Evolutionary conservation across 495 filamentous ascomycete genomes (phyloP), one percentile per base, ranked within the genome.

Genomic region (Neurospora sp.): DNA sequence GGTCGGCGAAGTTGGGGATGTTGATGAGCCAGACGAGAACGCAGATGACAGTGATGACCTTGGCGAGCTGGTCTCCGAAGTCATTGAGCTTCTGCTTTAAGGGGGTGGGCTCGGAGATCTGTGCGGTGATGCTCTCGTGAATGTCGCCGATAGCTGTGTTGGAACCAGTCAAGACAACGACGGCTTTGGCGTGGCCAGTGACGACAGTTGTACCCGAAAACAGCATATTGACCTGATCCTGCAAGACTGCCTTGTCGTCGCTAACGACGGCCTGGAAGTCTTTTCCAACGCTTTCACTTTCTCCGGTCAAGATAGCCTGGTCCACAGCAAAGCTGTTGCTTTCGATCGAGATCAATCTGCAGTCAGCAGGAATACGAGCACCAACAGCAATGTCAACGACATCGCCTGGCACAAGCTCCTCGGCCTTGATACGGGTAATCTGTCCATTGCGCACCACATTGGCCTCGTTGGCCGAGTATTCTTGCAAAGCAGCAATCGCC

Each of bases 201-300:
- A 97, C 94, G 5, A 99, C 94, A 0, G 96, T 98, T 10, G 96
- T 99, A 75, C 96, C 96, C 24, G 96, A 99, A 84, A 99, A 99
- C 24, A 99, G 88, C 89, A 97, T 97, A 82, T 98, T 99, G 83
- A 91, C 84, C 84, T 98, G 95, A 80, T 99, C 96, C 83, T 99
- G 96, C 83, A 97, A 95, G 71, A 99, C 96, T 34, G 96, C 94
- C 81, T 92, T 89, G 31, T 87, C 82, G 81, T 98, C 96, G 73
- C 88, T 85, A 73, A 98, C 84, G 5, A 86, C 79, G 8, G 86
- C 85, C 15, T 75, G 78, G 71, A 86, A 88, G 76, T 95, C 92
- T 83, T 99, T 99, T 75, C 90, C 88, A 48, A 98, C 96, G 81
- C 96, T 98, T 81, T 99, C 94, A 81, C 95, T 98, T 82, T 99